Evolutionary conservation across 768 basidiomycete genomes (phyloP), one percentile per base, ranked within the genome.

Genomic region (Amanita pseudoporphyria): DNA sequence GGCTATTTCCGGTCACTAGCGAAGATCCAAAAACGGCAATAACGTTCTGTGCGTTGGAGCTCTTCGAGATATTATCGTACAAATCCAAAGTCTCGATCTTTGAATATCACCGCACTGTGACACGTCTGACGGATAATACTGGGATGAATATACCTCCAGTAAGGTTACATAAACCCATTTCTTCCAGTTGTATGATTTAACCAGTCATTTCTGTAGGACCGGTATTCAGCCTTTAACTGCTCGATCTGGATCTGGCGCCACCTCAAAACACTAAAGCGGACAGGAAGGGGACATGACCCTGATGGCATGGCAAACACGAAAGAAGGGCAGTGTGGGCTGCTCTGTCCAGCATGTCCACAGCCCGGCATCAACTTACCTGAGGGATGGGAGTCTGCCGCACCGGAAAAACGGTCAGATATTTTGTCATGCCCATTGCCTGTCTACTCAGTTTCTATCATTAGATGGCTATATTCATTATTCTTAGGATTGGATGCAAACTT

Each of bases 401-500:
- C 3, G 5, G 37, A 42, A 2, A 43, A 24, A 19, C n/a, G 13
- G 38, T 42, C 28, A 33, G 21, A 14, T 41, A 16, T 9, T 21
- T 31, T 32, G 28, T 22, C 12, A 19, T 31, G 19, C 5, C n/a
- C 3, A 45, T 51, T 21, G 43, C 40, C 7, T 9, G 16, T 41
- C 13, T 39, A 14, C 33, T 21, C 36, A 22, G 5, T 9, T 12
- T 35, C 52, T 21, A 22, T 54, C n/a, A 24, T 1, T 32, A 57
- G 58, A 13, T 54, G 44, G 32, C 21, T 61, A 3, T 57, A 59
- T 31, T 18, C 33, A 3, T 21, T 57, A 0, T 51, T 57, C 43
- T 9, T 57, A 7, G 53, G 52, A 0, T 13, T 60, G 4, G 59
- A 61, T 47, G 58, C 58, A 1, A 55, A 55, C 32, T 60, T 60